Evolutionary conservation across 129 eudicot genomes (phyloP).

Genomic region (Pulicaria dysenterica): DNA sequence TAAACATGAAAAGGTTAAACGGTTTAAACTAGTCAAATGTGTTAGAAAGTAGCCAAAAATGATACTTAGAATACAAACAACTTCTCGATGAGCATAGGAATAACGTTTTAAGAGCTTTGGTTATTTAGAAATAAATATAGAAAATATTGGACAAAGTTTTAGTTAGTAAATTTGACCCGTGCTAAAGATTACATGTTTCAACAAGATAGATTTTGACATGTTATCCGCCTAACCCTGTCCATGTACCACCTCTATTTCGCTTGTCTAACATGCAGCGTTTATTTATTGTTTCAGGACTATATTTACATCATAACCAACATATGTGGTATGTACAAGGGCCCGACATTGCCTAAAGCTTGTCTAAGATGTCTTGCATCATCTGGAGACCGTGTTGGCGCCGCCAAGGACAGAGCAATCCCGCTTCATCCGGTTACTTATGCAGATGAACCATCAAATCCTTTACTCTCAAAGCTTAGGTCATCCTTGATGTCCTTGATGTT

Average conservation of each 20-base stretch:
- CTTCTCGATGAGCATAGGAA: not conserved
- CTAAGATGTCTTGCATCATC: slow-evolving; percentile 43
- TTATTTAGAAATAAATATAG: not conserved
- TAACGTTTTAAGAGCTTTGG: not conserved
- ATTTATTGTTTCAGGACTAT: slow-evolving; percentile 35
- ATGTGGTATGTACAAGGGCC: slow-evolving; percentile 41
- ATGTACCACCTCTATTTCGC: not conserved
- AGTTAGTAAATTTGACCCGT: not conserved
- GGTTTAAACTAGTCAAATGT: not conserved
- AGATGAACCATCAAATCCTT: slow-evolving; percentile 28
- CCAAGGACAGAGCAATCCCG: slow-evolving; percentile 37
- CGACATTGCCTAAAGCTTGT: slow-evolving; percentile 44
- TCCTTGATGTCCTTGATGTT: slow-evolving; percentile 36
- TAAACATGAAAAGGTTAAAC: too few relatives aligned
- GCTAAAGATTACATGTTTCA: not conserved
- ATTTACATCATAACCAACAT: slow-evolving; percentile 33
- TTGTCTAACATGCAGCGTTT: not conserved
- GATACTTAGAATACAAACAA: not conserved
- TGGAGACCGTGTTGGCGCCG: slow-evolving; percentile 20
- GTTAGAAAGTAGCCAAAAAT: not conserved
- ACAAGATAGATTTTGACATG: not conserved
- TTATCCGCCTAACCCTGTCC: not conserved
- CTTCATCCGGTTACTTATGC: slow-evolving; percentile 45
- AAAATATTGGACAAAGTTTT: not conserved
- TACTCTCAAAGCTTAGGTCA: slow-evolving; percentile 33